A percentile compares a stretch with the other conserved stretches of the same genome.
These are phyloP conservation scores for Mollisia scopiformis DNA, from an alignment of 2,329 filamentous ascomycete genomes.

Conservation along the genomic window DNA sequence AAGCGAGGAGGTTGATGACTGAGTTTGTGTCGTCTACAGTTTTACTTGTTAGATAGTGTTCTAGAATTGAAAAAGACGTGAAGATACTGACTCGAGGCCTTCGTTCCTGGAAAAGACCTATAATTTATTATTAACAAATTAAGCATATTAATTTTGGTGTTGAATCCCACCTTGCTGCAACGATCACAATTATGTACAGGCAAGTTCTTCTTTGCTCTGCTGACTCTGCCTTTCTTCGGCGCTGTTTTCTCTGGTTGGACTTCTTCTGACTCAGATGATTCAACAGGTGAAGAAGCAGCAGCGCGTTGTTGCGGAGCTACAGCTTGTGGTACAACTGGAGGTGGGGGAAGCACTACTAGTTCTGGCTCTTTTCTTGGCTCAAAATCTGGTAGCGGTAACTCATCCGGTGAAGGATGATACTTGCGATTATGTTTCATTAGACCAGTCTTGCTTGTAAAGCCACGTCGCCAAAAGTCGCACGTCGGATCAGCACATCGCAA, in stretches of 20 bases:
- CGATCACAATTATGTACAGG: slow-evolving; percentile 13
- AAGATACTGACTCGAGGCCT: slow-evolving; percentile 7
- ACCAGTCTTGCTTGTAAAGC: slow-evolving; percentile 10
- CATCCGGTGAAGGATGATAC: slow-evolving; percentile 15
- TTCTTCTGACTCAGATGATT: neutral
- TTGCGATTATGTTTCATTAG: slow-evolving; percentile 15
- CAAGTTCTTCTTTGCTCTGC: slow-evolving; percentile 9
- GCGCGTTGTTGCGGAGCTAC: neutral
- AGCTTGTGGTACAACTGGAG: neutral
- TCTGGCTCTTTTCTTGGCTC: slow-evolving; percentile 7
- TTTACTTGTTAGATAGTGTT: neutral
- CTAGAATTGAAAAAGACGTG: neutral
- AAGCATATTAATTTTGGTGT: neutral
- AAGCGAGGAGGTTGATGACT: slow-evolving; percentile 9
- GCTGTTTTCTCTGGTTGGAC: neutral
- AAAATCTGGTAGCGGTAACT: slow-evolving; percentile 9
- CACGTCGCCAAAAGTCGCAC: slow-evolving; percentile 8
- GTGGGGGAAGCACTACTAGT: neutral
- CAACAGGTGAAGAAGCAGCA: neutral
- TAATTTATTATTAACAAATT: neutral
- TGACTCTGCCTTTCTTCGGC: neutral
- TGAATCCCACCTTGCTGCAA: slow-evolving; percentile 9
- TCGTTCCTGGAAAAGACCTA: slow-evolving; percentile 10
- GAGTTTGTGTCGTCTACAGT: slow-evolving; percentile 9
- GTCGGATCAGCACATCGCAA: slow-evolving; percentile 12